Percentiles rank a stretch among this genome's conserved stretches.
Evolutionary conservation across 1,139 yeast species (phyloP).

Genomic region (Saccharomyces hybrid): DNA sequence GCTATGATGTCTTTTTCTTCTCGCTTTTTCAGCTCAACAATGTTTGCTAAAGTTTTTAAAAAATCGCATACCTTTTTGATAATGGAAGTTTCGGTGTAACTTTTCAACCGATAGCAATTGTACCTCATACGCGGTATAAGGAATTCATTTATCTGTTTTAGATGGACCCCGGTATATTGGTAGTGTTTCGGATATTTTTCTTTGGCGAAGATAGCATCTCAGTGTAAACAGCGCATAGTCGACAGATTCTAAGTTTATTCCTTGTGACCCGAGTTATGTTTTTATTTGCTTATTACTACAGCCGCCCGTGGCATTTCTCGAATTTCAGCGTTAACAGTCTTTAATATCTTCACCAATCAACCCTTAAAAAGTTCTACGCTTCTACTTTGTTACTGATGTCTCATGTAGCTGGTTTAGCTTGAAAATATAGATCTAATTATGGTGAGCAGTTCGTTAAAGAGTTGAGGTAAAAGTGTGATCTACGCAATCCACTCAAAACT

Average conservation of each 20-base stretch:
- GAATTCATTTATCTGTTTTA: not conserved
- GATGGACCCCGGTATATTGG: not conserved
- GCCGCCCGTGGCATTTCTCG: not conserved
- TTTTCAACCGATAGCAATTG: no score
- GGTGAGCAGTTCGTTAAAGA: no score
- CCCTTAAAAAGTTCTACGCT: not conserved
- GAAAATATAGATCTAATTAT: no score
- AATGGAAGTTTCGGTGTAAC: no score
- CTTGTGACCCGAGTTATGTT: not conserved
- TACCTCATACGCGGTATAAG: not conserved
- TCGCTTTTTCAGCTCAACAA: no score
- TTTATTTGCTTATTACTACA: not conserved
- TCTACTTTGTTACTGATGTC: not conserved
- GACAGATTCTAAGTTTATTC: not conserved
- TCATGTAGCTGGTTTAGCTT: constrained; percentile 3
- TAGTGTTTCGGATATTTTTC: not conserved
- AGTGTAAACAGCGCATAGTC: not conserved
- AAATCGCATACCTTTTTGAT: no score
- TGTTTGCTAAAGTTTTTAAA: no score
- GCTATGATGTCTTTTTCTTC: no score
- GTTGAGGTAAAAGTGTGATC: no score
- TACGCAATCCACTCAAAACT: no score
- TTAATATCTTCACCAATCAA: not conserved
- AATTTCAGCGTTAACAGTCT: not conserved
- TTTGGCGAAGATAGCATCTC: not conserved